A percentile compares a stretch with the other conserved stretches of the same genome.
These are phyloP conservation scores for Camellia japonica DNA, from an alignment of 148 eudicot species.

Conservation along the genomic window DNA sequence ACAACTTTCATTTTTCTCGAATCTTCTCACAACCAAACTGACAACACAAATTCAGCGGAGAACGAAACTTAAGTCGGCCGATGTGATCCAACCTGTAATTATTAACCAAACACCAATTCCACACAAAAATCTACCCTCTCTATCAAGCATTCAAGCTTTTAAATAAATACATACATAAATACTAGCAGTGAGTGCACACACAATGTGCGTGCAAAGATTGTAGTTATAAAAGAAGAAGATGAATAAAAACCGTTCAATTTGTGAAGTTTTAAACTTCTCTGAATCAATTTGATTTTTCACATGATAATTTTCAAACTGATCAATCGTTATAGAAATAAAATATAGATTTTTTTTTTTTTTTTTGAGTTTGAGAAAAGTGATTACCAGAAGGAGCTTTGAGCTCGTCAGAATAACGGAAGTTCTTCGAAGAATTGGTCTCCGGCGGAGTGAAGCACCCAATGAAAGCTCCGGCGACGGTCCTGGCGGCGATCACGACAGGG, in stretches of 20 bases:
- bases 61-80: not conserved
- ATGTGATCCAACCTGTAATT: not conserved
- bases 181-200: too few relatives aligned
- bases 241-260: too few relatives aligned
- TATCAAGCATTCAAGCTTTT: not conserved
- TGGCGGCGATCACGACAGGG: conserved; percentile 46
- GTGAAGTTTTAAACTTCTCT: too few relatives aligned
- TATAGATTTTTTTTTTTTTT: too few relatives aligned
- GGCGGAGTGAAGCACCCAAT: conserved; percentile 75
- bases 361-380: not conserved
- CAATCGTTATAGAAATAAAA: too few relatives aligned
- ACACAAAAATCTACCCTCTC: too few relatives aligned
- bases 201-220: too few relatives aligned
- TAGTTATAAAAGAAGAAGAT: too few relatives aligned
- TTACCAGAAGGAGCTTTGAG: conserved; percentile 26
- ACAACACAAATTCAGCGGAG: not conserved
- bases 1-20: not conserved
- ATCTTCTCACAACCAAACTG: too few relatives aligned
- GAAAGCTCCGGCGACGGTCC: conserved; percentile 55
- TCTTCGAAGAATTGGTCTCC: conserved; percentile 22
- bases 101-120: not conserved
- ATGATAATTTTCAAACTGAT: too few relatives aligned
- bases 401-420: conserved; percentile 14
- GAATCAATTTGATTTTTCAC: too few relatives aligned
- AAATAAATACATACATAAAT: too few relatives aligned